These are phyloP conservation scores for Clohesyomyces aquaticus DNA, from an alignment of 495 filamentous ascomycete species.

Conservation along the genomic window DNA sequence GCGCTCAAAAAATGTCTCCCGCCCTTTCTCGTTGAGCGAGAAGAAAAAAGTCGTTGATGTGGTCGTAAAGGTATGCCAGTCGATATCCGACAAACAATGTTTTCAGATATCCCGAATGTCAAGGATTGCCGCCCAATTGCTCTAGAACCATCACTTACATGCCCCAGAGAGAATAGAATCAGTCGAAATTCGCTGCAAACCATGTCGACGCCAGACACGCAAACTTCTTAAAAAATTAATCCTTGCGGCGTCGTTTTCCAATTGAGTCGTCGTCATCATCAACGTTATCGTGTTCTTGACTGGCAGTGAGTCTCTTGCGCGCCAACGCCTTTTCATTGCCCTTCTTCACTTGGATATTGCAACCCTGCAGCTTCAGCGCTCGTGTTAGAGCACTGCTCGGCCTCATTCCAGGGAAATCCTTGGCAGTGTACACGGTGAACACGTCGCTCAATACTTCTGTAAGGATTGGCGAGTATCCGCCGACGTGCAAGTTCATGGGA, in stretches of 20 bases:
- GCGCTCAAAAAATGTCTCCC: not conserved
- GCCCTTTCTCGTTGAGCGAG: not conserved
- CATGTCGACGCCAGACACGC: not conserved
- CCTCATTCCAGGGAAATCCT: constrained; percentile 94
- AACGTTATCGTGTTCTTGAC: constrained; percentile 54
- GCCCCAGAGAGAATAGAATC: not conserved
- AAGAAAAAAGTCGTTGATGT: constrained; percentile 22
- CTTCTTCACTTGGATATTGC: constrained; percentile 79
- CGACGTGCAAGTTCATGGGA: constrained; percentile 52
- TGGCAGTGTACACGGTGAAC: constrained; percentile 92
- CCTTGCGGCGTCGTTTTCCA: constrained; percentile 40
- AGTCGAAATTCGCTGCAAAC: not conserved
- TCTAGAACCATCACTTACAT: constrained; percentile 17
- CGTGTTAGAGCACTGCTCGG: constrained; percentile 71
- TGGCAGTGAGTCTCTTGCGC: constrained; percentile 42
- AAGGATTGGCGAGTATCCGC: constrained; percentile 64
- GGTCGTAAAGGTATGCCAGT: constrained; percentile 35
- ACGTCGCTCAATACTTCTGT: constrained; percentile 72
- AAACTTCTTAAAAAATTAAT: constrained; percentile 19
- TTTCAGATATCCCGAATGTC: constrained; percentile 35
- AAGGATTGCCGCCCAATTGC: constrained; percentile 27
- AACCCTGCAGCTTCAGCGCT: constrained; percentile 72
- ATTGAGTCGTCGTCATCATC: constrained; percentile 45
- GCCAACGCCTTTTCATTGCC: constrained; percentile 66
- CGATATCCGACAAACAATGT: constrained; percentile 24